phyloP scores from a whole-genome alignment of 2,329 filamentous ascomycete species.

The Ilyonectria mors-panacis region DNA sequence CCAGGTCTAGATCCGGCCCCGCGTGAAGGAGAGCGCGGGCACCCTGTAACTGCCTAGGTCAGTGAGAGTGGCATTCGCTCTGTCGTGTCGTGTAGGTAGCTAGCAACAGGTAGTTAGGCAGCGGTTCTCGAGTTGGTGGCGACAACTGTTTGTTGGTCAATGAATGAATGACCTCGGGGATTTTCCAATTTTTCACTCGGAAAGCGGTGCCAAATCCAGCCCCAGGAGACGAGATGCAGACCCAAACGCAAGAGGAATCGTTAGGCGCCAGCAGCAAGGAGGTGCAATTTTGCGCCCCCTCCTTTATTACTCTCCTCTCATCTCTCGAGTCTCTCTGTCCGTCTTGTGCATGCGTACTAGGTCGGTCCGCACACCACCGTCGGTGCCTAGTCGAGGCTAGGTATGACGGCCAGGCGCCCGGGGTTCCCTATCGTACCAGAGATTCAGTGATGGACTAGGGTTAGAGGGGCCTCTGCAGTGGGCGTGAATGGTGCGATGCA shows the following conservation, averaged over 20 bases:
- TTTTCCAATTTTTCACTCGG: slow-evolving; percentile 4
- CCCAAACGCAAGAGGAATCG: not conserved
- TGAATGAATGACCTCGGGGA: not conserved
- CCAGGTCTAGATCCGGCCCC: slow-evolving; percentile 10
- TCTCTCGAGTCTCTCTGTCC: not conserved
- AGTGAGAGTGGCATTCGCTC: not conserved
- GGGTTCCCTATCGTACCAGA: slow-evolving; percentile 19
- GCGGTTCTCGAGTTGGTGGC: not conserved
- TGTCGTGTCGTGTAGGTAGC: not conserved
- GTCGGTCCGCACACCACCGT: slow-evolving; percentile 3
- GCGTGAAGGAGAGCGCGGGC: not conserved
- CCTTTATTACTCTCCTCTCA: not conserved
- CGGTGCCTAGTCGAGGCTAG: slow-evolving; percentile 13
- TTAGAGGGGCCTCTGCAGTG: not conserved
- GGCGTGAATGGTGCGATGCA: not conserved
- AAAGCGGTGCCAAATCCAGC: not conserved
- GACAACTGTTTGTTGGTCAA: not conserved
- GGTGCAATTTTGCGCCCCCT: not conserved
- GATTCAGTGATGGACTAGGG: slow-evolving; percentile 6
- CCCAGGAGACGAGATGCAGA: not conserved
- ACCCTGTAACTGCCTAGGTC: not conserved
- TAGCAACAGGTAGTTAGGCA: not conserved
- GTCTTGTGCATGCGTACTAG: slow-evolving; percentile 7
- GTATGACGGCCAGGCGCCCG: not conserved
- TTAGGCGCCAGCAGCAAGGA: not conserved